Base-by-base conservation (phyloP, 805 yeast species). In the Pichia californica region DNA sequence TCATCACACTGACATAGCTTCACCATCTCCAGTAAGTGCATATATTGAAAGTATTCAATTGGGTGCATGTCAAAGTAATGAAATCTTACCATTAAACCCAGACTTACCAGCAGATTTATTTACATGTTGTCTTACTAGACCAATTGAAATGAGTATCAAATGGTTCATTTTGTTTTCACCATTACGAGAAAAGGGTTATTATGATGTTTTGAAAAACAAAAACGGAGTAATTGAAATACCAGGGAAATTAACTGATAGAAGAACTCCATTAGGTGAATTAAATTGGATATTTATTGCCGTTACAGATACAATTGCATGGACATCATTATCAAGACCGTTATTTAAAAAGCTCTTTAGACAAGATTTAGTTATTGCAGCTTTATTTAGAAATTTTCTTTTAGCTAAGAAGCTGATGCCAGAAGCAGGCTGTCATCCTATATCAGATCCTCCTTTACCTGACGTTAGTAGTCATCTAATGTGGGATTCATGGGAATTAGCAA, bases 211-310 rank as follows among this genome's bases (percentile, higher is more conserved):
- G 37, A 64, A 60, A 41, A 73, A 74, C 50, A 64, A 73, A 32
- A 66, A 69, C 18, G 81, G 81, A 0, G 73, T 71, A 47, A 74
- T 89, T 31, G 73, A 76, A 29, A 86, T 91, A 14, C 97, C 98
- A 0, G 98, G 98, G 2, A 81, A 84, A 50, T 68, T 88, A 37
- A 85, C 96, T 3, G 99, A 93, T 58, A 74, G 98, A 57, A 73
- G 96, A 49, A 93, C 98, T 0, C 97, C 98, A 1, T 66, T 93
- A 35, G 99, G 99, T 29, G 99, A 93, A 59, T 71, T 93, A 43
- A 88, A 88, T 61, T 93, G 98, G 97, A 91, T 93, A 28, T 93
- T 91, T 64, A 93, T 97, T 1, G 97, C 99, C 2, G 88, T 93
- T 31, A 91, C 98, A 3, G 99, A 93, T 62, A 91, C 98, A 0